These are phyloP conservation scores for Cercophora newfieldiana DNA, from an alignment of 495 filamentous ascomycete genomes.

Conservation along the genomic window DNA sequence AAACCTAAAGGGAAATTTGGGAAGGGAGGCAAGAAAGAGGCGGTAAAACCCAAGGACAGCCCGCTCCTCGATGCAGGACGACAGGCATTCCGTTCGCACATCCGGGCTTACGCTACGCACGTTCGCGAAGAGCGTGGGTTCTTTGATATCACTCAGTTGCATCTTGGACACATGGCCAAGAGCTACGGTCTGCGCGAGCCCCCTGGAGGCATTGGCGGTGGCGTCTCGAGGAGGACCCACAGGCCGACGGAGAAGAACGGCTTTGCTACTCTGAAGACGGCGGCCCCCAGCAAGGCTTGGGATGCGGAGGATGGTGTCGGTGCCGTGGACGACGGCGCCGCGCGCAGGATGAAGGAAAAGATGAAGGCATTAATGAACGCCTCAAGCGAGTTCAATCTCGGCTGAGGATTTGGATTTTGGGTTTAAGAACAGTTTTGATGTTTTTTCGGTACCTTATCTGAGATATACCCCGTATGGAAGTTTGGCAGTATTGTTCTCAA, in stretches of 20 bases:
- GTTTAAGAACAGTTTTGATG: background rate
- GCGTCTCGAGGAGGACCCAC: conserved; percentile 41
- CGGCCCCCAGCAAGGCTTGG: conserved; percentile 13
- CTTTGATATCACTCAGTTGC: conserved; percentile 86
- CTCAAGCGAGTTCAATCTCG: conserved; percentile 87
- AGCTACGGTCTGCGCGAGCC: conserved; percentile 85
- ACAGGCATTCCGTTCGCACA: conserved; percentile 84
- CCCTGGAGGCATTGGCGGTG: conserved; percentile 72
- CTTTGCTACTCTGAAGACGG: conserved; percentile 7
- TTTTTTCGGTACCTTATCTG: background rate
- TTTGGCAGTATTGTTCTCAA: too few species aligned
- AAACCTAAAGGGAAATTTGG: conserved; percentile 28
- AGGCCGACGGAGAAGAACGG: conserved; percentile 29
- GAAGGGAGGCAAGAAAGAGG: conserved; percentile 17
- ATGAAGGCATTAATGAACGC: conserved; percentile 73
- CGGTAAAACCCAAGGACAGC: conserved; percentile 26
- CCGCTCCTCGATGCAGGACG: conserved; percentile 66
- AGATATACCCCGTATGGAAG: background rate
- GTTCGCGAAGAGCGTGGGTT: conserved; percentile 75
- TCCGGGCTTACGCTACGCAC: conserved; percentile 93
- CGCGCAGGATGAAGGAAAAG: conserved; percentile 75
- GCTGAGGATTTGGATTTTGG: conserved; percentile 40
- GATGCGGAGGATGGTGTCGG: conserved; percentile 25
- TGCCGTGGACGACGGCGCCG: conserved; percentile 61
- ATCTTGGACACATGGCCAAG: conserved; percentile 93